Base-by-base conservation (phyloP, 2,329 filamentous ascomycete genomes). In the Aspergillus fructus region DNA sequence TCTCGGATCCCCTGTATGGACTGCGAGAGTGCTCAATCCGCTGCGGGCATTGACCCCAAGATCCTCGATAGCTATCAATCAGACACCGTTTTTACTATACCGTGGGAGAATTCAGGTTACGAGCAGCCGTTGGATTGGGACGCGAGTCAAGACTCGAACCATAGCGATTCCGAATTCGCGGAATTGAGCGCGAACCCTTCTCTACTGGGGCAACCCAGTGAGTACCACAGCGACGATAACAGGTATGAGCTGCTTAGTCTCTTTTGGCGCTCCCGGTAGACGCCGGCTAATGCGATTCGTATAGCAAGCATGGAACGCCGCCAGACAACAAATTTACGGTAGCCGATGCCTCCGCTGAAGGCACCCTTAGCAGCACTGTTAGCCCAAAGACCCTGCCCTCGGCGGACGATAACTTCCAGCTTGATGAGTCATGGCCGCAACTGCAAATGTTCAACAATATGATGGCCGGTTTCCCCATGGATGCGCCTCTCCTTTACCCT, bases 31-130 rank as follows among this genome's bases (percentile, higher is more conserved):
- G 60, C 70, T 64, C 68, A 66, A 53, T 68, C 69, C 55, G 67
- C 70, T 68, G 68, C 72, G 72, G 73, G 73, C 67, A 71, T 75
- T 52, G 72, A 76, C 72, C 71, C 73, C 70, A 75, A 74, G 64
- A 74, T 75, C 46, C 66, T 76, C 54, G 71, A 73, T 59, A 71
- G 69, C 53, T 76, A 73, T 71, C 72, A 75, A 68, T 67, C 70
- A n/a, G 70, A 72, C 52, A 60, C 66, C 54, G 62, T 64, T 23
- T 74, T 72, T 61, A 68, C 73, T 3, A 64, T 72, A 56, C 68
- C 71, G 43, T 76, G 72, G 72, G 71, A 75, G 53, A 70, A 70
- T 37, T 45, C 68, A n/a, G 62, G 59, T 33, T 73, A 72, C 62
- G 71, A 75, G 12, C 71, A 72, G 59, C 66, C 68, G 19, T 65